Percentiles rank a stretch among this genome's conserved stretches.
These are phyloP conservation scores for Fusarium lyarnte DNA, from an alignment of 2,329 filamentous ascomycete genomes.

Conservation along the genomic window DNA sequence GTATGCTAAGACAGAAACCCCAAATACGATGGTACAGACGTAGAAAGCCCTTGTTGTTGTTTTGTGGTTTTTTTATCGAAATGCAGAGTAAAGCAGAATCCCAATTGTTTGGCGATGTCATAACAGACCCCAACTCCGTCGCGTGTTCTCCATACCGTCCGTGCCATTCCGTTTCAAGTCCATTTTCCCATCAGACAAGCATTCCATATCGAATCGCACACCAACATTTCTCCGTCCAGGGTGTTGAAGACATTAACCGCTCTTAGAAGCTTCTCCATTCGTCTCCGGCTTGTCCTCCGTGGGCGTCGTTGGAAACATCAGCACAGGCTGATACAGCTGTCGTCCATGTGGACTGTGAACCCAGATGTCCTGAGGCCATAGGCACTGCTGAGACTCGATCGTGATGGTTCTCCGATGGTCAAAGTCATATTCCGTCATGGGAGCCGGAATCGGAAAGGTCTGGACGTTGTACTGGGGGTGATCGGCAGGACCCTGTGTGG, in stretches of 20 bases:
- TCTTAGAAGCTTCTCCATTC: background rate
- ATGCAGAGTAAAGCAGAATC: background rate
- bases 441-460: background rate
- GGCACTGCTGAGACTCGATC: background rate
- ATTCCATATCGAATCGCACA: too few species aligned
- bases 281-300: background rate
- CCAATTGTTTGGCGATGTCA: background rate
- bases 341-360: conserved; percentile 10
- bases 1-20: conserved; percentile 18
- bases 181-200: background rate
- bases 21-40: background rate
- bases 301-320: background rate
- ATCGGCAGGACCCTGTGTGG: background rate
- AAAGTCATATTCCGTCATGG: background rate
- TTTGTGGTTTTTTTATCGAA: background rate
- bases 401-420: conserved; percentile 13
- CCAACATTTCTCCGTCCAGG: too few species aligned
- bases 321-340: conserved; percentile 24
- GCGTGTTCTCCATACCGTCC: background rate
- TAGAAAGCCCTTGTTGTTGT: conserved; percentile 10
- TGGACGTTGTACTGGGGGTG: background rate
- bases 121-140: background rate
- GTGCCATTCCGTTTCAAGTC: background rate
- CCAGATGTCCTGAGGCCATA: conserved; percentile 32
- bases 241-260: background rate